Conservation (phyloP, 805 yeast species). For the Candida sithepensis region DNA sequence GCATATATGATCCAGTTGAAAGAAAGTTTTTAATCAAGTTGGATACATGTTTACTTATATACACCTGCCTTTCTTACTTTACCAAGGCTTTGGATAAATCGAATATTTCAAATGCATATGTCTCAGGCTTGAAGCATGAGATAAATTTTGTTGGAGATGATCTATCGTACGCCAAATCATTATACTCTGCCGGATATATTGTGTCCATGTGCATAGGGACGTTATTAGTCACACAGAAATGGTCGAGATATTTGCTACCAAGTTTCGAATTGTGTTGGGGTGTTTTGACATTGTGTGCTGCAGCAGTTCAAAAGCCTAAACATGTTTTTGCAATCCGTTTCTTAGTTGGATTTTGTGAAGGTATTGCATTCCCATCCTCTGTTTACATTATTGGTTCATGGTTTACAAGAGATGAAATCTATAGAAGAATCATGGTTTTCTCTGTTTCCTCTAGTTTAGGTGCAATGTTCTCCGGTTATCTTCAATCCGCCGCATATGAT, state of each 20-base stretch:
- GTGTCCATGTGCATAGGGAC: conserved; percentile 26
- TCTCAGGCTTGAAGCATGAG: conserved; percentile 57
- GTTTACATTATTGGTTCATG: conserved; percentile 39
- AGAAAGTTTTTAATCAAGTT: conserved; percentile 47
- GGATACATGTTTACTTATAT: conserved; percentile 48
- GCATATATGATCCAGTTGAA: conserved; percentile 25
- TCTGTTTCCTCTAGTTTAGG: conserved; percentile 39
- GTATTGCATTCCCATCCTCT: conserved; percentile 39
- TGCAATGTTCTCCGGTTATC: conserved; percentile 40
- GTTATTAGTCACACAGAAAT: conserved; percentile 20
- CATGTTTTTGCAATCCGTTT: conserved; percentile 41
- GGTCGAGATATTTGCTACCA: conserved; percentile 23
- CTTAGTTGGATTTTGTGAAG: conserved; percentile 41
- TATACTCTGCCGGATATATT: conserved; percentile 33
- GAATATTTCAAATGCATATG: conserved; percentile 63
- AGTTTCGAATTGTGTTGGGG: conserved; percentile 29
- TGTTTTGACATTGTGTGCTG: conserved; percentile 24
- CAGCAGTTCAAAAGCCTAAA: conserved; percentile 26
- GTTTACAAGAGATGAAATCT: conserved; percentile 42
- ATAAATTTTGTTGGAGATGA: conserved; percentile 53
- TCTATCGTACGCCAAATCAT: conserved; percentile 31
- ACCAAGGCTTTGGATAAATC: conserved; percentile 62
- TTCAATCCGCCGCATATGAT: conserved; percentile 40
- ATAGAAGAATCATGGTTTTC: conserved; percentile 38
- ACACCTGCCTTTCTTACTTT: conserved; percentile 56